Conservation (phyloP, 225 moss, liverwort and hornwort genomes). For the Physcomitrellopsis africana region DNA sequence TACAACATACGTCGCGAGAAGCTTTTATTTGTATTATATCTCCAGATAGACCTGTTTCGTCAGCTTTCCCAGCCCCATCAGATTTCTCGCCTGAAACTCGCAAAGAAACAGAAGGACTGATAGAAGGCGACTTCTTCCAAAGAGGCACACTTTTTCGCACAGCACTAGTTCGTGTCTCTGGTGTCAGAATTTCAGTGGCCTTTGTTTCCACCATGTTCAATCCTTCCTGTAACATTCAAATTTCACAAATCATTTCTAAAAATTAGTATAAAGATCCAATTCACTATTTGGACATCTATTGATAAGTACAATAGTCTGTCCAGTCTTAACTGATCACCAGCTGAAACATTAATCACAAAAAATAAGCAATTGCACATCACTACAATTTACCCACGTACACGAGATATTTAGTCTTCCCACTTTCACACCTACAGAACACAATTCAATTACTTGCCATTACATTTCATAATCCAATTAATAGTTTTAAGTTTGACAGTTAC, state of each 20-base stretch:
- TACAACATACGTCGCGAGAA: constrained; percentile 85
- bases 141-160: constrained; percentile 56
- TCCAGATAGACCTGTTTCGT: constrained; percentile 50
- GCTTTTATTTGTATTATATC: constrained; percentile 81
- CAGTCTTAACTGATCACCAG: background rate
- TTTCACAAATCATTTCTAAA: background rate
- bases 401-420: background rate
- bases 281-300: background rate
- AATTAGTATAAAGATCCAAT: background rate
- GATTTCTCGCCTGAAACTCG: constrained; percentile 60
- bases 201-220: constrained; percentile 84
- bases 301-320: constrained; percentile 11
- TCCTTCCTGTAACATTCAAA: constrained; percentile 66
- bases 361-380: background rate
- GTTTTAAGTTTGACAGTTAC: background rate
- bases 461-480: constrained; percentile 4
- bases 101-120: constrained; percentile 56
- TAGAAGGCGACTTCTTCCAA: constrained; percentile 69
- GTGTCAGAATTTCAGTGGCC: constrained; percentile 60
- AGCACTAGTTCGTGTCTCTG: constrained; percentile 48
- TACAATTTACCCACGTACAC: constrained; percentile 12
- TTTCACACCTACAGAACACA: constrained; percentile 19
- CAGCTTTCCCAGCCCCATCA: constrained; percentile 44
- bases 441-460: background rate
- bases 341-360: background rate